Evolutionary conservation across 1,284 basidiomycete genomes (phyloP), one percentile per base, ranked within the genome.

Genomic region (Pseudozyma tsukubaensis): DNA sequence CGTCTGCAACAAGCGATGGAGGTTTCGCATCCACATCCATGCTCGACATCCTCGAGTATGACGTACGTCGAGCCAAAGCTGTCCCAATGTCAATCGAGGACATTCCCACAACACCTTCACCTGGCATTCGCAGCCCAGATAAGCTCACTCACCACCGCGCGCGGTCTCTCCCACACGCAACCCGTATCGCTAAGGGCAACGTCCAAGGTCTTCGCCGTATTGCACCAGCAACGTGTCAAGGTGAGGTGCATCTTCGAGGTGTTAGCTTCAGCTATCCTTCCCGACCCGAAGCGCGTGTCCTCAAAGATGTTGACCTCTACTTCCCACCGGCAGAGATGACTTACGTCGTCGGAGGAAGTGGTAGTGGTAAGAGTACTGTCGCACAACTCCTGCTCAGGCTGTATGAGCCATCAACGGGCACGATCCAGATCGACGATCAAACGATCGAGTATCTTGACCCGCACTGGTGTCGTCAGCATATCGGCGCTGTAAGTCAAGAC

Each of bases 291-390:
- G 84, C 87, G 44, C 87, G 87, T 1, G 90, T 90, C 13, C 88
- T 94, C 24, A 79, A 86, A 34, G 86, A 90, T 79, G 89, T 92
- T 56, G 89, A 87, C 32, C 87, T 94, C 69, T 80, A 87, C 87
- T 89, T 99, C 50, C 92, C 94, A 1, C 89, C 93, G 0, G 87
- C 89, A 40, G 94, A 98, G 85, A 93, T 89, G 19, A 97, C 95
- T 0, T 97, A 94, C 86, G 91, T 98, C 77, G 93, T 97, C 57
- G 96, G 95, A 50, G 90, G 91, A 1, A 94, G 92, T 1, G 94
- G 95, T 2, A 92, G 91, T 1, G 94, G 95, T 42, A 98, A 99
- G 86, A 92, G 91, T n/a, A 97, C 94, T 0, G 88, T 97, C 65
- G 92, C 92, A 0, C 89, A 91, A 61, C 88, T 97, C 2, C 88